A percentile compares a stretch with the other conserved stretches of the same genome.
Evolutionary conservation across 768 basidiomycete species (phyloP).

Genomic region (Cystofilobasidium ferigula): DNA sequence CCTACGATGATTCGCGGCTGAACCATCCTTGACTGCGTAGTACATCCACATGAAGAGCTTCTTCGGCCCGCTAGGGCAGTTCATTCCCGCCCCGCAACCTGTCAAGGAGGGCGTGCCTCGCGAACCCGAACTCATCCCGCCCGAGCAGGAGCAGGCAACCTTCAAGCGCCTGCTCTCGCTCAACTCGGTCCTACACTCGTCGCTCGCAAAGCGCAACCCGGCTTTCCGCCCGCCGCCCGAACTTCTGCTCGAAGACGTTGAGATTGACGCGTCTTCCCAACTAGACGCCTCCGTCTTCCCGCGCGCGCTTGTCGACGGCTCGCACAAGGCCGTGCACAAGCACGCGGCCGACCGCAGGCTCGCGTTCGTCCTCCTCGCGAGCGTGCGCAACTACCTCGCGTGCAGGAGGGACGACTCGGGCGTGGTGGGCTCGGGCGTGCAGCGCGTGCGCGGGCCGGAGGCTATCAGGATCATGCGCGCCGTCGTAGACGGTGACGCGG

Average conservation of each 20-base stretch:
- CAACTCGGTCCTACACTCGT: conserved; percentile 1
- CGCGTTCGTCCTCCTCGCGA: conserved; percentile 6
- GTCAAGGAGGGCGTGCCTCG: background rate
- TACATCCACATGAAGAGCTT: conserved; percentile 21
- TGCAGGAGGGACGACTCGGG: background rate
- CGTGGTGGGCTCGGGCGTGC: background rate
- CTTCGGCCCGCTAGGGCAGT: conserved; percentile 5
- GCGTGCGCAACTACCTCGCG: background rate
- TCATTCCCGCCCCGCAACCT: background rate
- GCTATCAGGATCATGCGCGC: conserved; percentile 13
- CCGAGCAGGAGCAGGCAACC: background rate
- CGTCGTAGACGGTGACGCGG: background rate
- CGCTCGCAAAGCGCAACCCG: background rate
- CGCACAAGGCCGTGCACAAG: background rate
- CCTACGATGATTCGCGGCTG: background rate
- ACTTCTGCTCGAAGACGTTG: background rate
- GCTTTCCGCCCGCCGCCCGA: background rate
- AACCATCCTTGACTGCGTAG: background rate
- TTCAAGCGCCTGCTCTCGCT: conserved; percentile 11
- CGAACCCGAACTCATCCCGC: background rate
- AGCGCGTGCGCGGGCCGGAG: background rate
- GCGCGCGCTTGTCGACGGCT: background rate
- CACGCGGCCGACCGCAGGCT: conserved; percentile 5
- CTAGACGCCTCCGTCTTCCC: background rate
- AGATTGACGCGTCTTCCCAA: background rate